Percentiles rank a stretch among this genome's conserved stretches.
Evolutionary conservation across 371 early-diverging fungal genomes (phyloP).

Genomic region (Basidiobolus meristosporus): DNA sequence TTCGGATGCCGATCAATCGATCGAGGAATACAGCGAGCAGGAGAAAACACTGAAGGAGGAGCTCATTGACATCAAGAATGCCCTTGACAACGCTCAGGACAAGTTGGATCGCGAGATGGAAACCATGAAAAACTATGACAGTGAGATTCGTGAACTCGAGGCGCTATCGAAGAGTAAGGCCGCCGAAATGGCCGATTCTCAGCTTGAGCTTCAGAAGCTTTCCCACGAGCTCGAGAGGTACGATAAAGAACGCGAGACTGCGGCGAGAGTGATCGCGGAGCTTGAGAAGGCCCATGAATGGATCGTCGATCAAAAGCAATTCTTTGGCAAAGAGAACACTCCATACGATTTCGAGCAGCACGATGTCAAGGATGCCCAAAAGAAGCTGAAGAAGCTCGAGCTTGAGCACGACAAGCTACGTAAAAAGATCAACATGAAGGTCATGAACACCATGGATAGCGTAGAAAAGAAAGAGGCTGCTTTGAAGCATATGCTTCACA

Average conservation of each 20-base stretch:
- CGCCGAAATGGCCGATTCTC: slow-evolving; percentile 28
- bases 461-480: slow-evolving; percentile 74
- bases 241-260: slow-evolving; percentile 33
- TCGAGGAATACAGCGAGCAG: slow-evolving; percentile 13
- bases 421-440: slow-evolving; percentile 77
- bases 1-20: slow-evolving; percentile 4
- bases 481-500: slow-evolving; percentile 70
- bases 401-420: slow-evolving; percentile 56
- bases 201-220: slow-evolving; percentile 49
- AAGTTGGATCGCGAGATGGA: slow-evolving; percentile 12
- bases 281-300: slow-evolving; percentile 55
- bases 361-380: slow-evolving; percentile 45
- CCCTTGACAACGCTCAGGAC: slow-evolving; percentile 13
- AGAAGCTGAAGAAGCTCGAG: slow-evolving; percentile 45
- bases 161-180: slow-evolving; percentile 34
- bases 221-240: slow-evolving; percentile 47
- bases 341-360: slow-evolving; percentile 60
- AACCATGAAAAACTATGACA: slow-evolving; percentile 11
- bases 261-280: slow-evolving; percentile 21
- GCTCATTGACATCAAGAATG: slow-evolving; percentile 3
- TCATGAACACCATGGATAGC: slow-evolving; percentile 89
- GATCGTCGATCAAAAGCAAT: slow-evolving; percentile 77
- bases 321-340: slow-evolving; percentile 64
- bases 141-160: slow-evolving; percentile 41
- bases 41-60: slow-evolving; percentile 14